These are phyloP conservation scores for Zea luxurians DNA, from an alignment of 176 grass and related monocot species.

Conservation along the genomic window DNA sequence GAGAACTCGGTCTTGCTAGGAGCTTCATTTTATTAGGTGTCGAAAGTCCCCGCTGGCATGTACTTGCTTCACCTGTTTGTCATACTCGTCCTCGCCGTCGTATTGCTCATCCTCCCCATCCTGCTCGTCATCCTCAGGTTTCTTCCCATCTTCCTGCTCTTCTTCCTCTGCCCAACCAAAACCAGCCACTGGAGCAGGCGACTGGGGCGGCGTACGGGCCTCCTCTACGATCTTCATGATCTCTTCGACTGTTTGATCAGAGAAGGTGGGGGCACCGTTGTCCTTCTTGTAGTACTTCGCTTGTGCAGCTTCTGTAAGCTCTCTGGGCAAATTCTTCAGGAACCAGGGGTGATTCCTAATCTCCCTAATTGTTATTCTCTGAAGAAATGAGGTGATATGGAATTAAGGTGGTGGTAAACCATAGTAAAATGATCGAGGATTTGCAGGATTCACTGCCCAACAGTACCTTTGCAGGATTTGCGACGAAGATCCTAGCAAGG, in stretches of 20 bases:
- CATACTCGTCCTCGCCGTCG: conserved; percentile 74
- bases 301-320: conserved; percentile 76
- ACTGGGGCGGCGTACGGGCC: conserved; percentile 58
- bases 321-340: conserved; percentile 92
- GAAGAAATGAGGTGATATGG: conserved; percentile 13
- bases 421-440: not conserved
- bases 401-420: conserved; percentile 8
- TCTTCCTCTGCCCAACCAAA: conserved; percentile 79
- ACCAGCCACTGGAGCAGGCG: conserved; percentile 52
- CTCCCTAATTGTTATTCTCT: conserved; percentile 97
- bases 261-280: conserved; percentile 64
- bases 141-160: conserved; percentile 65
- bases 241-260: conserved; percentile 75
- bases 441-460: not conserved
- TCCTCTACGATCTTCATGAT: conserved; percentile 86
- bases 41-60: conserved; percentile 75
- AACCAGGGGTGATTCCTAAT: conserved; percentile 99
- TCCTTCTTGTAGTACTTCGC: conserved; percentile 88
- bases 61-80: conserved; percentile 92
- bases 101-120: conserved; percentile 66
- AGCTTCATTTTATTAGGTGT: conserved; percentile 41
- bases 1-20: conserved; percentile 15
- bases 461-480: conserved; percentile 64
- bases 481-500: conserved; percentile 63
- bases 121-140: conserved; percentile 50